Conservation (phyloP, 108 stramenopile species). For the Ochromonas danica region DNA sequence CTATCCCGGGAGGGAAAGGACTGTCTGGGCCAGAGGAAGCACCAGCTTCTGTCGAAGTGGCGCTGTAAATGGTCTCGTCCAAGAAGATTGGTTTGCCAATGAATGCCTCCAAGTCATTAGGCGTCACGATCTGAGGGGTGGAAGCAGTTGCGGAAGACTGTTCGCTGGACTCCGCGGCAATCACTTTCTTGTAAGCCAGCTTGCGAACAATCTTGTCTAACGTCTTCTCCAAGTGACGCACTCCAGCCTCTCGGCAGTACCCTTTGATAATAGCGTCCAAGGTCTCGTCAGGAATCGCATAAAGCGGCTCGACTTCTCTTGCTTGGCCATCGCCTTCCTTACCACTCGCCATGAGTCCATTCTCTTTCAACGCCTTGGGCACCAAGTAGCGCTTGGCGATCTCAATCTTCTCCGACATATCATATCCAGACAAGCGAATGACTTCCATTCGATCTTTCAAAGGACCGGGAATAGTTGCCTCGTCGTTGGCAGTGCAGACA, state of each 20-base stretch:
- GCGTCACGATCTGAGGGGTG: conserved; percentile 39
- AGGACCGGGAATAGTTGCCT: conserved; percentile 87
- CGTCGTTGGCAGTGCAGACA: conserved; percentile 94
- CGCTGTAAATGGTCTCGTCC: not conserved
- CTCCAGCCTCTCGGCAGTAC: conserved; percentile 96
- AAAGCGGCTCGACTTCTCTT: conserved; percentile 20
- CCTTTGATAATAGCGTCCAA: conserved; percentile 84
- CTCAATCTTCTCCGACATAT: conserved; percentile 90
- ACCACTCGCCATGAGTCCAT: conserved; percentile 62
- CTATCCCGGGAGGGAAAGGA: conserved; percentile 77
- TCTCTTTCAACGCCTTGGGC: conserved; percentile 83
- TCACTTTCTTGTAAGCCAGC: conserved; percentile 75
- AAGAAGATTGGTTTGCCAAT: conserved; percentile 86
- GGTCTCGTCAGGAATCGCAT: conserved; percentile 53
- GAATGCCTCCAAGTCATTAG: conserved; percentile 75
- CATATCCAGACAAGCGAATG: conserved; percentile 92
- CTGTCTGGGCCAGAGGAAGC: not conserved
- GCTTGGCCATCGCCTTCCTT: too few species aligned
- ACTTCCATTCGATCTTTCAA: conserved; percentile 96
- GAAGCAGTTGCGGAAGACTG: conserved; percentile 55
- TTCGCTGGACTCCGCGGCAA: conserved; percentile 69
- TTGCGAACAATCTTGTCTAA: conserved; percentile 90
- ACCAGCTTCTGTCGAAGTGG: not conserved
- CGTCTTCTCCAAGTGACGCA: conserved; percentile 88
- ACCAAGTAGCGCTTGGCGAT: conserved; percentile 92